Base-by-base conservation (phyloP, 2,329 filamentous ascomycete species). In the Trichoderma aggressivum region DNA sequence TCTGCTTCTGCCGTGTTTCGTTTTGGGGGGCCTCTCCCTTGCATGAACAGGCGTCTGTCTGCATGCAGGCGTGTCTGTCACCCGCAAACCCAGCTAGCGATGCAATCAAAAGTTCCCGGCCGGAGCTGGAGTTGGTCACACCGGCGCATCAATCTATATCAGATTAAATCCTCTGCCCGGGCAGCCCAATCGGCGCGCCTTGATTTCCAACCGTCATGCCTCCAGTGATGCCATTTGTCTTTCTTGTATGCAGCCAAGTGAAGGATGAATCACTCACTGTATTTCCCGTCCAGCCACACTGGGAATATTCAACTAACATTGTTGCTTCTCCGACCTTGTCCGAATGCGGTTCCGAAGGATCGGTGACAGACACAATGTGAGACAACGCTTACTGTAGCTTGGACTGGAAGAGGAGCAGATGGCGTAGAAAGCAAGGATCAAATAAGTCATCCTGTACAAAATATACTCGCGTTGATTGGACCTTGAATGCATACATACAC, bases 21-120 rank as follows among this genome's bases (percentile, higher is more conserved):
- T 53, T 53, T 24, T n/a, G n/a, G n/a, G n/a, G 47, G 47, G 47
- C 10, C n/a, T 53, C 47, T 53, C 47, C n/a, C 11, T 53, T 50
- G 43, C 43, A 50, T 50, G 43, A 50, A 50, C 24, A n/a, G 43
- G 43, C n/a, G 12, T 59, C 18, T 24, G 32, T 3, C 16, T 39
- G 65, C 65, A 43, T 63, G 67, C 67, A 63, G 67, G 47, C 21
- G 21, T n/a, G n/a, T n/a, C n/a, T n/a, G n/a, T 58, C 67, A 63
- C 67, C 60, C 32, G 47, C 18, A 70, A 70, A 47, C 56, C 67
- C 36, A 39, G 65, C 64, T 47, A 47, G 64, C 18, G 65, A 59
- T 36, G 28, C 26, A 39, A 26, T 50, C 65, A 68, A 68, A 68
- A 60, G 65, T 68, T 34, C 65, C 65, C 65, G 11, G 32, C 14